These are phyloP conservation scores for Microsporum canis DNA, from an alignment of 2,329 filamentous ascomycete genomes.

Conservation along the genomic window DNA sequence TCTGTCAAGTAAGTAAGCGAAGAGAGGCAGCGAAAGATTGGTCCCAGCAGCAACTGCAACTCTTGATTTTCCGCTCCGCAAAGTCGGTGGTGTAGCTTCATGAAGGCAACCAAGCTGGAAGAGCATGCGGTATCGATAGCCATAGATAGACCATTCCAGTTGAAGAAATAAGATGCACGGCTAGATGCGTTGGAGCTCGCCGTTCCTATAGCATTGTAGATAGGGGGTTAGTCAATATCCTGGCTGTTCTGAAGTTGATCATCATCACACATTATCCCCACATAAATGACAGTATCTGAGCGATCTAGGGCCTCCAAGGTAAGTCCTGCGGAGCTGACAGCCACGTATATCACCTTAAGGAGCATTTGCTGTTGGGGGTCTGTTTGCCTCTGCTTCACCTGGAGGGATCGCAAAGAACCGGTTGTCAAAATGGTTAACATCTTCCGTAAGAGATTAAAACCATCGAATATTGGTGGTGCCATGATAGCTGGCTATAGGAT, in stretches of 20 bases:
- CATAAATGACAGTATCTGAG: constrained; percentile 25
- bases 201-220: too few species aligned
- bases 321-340: constrained; percentile 19
- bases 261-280: constrained; percentile 23
- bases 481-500: constrained; percentile 8
- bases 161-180: constrained; percentile 12
- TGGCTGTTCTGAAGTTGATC: constrained; percentile 12
- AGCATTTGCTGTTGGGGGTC: constrained; percentile 25
- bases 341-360: constrained; percentile 22
- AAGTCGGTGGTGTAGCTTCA: constrained; percentile 11
- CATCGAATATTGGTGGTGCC: constrained; percentile 11
- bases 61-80: constrained; percentile 12
- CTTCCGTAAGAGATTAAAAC: constrained; percentile 16
- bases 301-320: constrained; percentile 20
- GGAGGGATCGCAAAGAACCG: constrained; percentile 23
- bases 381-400: constrained; percentile 20
- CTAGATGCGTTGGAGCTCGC: background rate
- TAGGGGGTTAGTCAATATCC: too few species aligned
- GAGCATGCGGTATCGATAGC: constrained; percentile 15
- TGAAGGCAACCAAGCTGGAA: constrained; percentile 10
- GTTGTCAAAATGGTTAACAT: constrained; percentile 22
- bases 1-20: background rate
- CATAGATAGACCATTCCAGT: constrained; percentile 10
- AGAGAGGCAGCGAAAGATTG: constrained; percentile 6
- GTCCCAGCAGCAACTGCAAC: constrained; percentile 19